A percentile compares a stretch with the other conserved stretches of the same genome.
Conservation (phyloP, 805 yeast genomes). For the Yarrowia alimentaria region DNA sequence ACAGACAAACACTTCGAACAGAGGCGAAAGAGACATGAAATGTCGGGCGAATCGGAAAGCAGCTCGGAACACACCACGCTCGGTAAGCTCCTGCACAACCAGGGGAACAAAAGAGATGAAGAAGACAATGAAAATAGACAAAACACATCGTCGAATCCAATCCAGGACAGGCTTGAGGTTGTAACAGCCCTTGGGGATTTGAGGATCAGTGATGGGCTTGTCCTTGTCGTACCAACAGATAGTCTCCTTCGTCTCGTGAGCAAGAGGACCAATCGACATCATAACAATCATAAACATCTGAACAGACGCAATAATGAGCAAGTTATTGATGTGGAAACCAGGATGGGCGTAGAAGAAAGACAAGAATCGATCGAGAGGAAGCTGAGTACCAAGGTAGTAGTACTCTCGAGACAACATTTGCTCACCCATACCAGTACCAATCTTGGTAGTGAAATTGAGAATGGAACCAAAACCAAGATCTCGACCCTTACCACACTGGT, state of each 20-base stretch:
- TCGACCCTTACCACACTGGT: constrained; percentile 96
- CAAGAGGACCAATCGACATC: constrained; percentile 75
- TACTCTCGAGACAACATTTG: constrained; percentile 90
- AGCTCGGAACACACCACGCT: constrained; percentile 80
- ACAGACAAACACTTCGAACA: constrained; percentile 93
- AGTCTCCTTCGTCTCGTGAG: constrained; percentile 57
- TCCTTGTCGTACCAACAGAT: constrained; percentile 64
- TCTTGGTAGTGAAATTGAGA: constrained; percentile 88
- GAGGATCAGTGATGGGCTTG: constrained; percentile 69
- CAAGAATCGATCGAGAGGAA: constrained; percentile 84
- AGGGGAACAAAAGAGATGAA: constrained; percentile 88
- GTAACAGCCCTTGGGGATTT: constrained; percentile 79
- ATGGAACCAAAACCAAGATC: constrained; percentile 93
- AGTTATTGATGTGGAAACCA: constrained; percentile 89
- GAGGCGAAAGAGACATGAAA: constrained; percentile 76
- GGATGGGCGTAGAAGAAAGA: constrained; percentile 97
- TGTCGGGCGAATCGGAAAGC: constrained; percentile 68
- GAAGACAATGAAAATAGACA: constrained; percentile 89
- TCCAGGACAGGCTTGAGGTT: constrained; percentile 79
- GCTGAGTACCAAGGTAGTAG: constrained; percentile 82
- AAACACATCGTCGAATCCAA: constrained; percentile 86
- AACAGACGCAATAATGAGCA: constrained; percentile 83
- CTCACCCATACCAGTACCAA: constrained; percentile 99
- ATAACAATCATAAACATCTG: constrained; percentile 79
- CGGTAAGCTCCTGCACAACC: constrained; percentile 81